phyloP scores from a whole-genome alignment of 768 basidiomycete species.

The Mrakia hoshinonis region DNA sequence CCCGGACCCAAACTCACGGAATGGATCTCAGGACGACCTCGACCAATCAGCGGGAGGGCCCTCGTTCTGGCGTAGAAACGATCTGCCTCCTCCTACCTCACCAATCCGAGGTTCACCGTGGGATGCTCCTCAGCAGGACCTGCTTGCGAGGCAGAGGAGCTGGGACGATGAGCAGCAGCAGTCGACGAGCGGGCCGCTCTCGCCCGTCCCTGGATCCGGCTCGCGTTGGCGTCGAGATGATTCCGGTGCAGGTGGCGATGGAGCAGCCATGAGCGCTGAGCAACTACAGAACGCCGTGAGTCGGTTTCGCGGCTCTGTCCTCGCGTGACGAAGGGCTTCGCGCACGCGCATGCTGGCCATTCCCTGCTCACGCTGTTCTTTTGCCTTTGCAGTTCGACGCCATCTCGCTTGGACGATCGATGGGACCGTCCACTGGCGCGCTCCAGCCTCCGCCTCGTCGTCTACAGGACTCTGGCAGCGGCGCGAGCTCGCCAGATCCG shows the following conservation, averaged over 20 bases:
- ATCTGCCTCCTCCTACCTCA: constrained; percentile 19
- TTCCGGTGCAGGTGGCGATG: not conserved
- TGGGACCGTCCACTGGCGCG: not conserved
- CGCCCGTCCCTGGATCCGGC: not conserved
- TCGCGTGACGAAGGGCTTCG: not conserved
- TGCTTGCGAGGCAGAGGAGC: constrained; percentile 5
- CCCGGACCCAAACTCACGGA: not conserved
- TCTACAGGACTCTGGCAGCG: not conserved
- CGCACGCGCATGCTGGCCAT: not conserved
- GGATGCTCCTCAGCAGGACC: constrained; percentile 1
- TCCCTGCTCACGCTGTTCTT: not conserved
- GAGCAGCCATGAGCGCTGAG: constrained; percentile 7
- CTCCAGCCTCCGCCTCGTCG: constrained; percentile 3
- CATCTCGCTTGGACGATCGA: constrained; percentile 1
- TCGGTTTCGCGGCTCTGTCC: not conserved
- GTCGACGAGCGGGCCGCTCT: not conserved
- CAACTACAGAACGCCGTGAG: constrained; percentile 24
- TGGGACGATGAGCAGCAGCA: constrained; percentile 1
- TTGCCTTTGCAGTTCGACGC: constrained; percentile 12
- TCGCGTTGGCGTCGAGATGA: constrained; percentile 1
- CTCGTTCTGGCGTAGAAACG: not conserved
- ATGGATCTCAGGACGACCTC: constrained; percentile 1
- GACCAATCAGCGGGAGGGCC: not conserved
- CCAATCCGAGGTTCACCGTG: constrained; percentile 9
- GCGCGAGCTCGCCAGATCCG: not conserved